Conservation (phyloP, 352 stramenopile genomes). For the Phytophthora boehmeriae region DNA sequence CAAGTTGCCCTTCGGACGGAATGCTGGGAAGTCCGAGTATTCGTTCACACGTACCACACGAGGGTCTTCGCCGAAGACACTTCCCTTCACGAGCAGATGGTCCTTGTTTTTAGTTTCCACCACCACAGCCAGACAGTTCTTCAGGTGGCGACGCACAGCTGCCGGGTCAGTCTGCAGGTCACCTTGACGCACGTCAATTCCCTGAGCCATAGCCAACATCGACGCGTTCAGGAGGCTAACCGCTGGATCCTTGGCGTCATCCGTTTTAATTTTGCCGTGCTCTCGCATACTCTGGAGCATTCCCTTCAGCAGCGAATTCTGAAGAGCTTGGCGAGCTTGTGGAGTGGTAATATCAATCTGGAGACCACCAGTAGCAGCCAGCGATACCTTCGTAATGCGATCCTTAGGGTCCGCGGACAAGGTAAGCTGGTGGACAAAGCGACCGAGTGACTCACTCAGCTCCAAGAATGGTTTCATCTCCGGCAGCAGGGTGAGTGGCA, state of each 20-base stretch:
- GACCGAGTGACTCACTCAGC: conserved; percentile 71
- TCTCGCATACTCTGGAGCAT: conserved; percentile 66
- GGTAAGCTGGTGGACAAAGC: conserved; percentile 71
- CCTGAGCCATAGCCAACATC: conserved; percentile 71
- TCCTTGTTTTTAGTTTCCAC: conserved; percentile 68
- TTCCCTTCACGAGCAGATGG: conserved; percentile 71
- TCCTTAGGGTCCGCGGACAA: conserved; percentile 71
- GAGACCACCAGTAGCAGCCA: conserved; percentile 65
- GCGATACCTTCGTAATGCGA: conserved; percentile 64
- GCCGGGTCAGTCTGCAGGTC: conserved; percentile 50
- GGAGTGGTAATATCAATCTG: conserved; percentile 82
- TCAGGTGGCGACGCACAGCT: conserved; percentile 61
- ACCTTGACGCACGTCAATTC: conserved; percentile 79
- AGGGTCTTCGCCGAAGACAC: conserved; percentile 83
- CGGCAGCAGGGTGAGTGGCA: conserved; percentile 73
- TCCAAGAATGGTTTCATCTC: conserved; percentile 86
- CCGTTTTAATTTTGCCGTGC: conserved; percentile 17
- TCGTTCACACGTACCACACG: conserved; percentile 82
- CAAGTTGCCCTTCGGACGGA: conserved; percentile 78
- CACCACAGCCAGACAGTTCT: conserved; percentile 79
- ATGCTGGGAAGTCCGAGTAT: conserved; percentile 86
- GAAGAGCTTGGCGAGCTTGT: conserved; percentile 71
- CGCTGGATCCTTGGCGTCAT: conserved; percentile 19
- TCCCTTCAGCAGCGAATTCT: conserved; percentile 78
- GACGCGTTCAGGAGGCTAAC: conserved; percentile 73